These are phyloP conservation scores for Escovopsis weberi DNA, from an alignment of 2,329 filamentous ascomycete genomes.

Conservation along the genomic window DNA sequence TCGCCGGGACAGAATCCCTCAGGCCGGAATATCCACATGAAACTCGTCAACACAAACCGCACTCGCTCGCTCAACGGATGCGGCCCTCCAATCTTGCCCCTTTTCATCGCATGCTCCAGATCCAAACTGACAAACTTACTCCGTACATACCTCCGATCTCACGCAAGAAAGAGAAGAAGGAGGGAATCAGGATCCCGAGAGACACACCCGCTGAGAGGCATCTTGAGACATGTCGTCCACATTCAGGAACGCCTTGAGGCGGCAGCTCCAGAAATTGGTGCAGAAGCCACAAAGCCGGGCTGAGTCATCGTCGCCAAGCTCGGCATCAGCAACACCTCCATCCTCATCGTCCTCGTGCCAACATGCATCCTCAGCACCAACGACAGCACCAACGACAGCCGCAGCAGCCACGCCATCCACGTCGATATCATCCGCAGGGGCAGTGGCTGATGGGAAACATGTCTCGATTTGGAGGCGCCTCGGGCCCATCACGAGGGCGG, in stretches of 20 bases:
- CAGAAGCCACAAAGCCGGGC: constrained; percentile 1
- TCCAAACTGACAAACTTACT: too few species aligned
- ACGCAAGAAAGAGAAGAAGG: too few species aligned
- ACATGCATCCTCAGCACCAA: neutral
- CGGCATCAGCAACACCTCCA: neutral
- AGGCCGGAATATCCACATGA: too few species aligned
- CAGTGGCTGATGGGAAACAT: neutral
- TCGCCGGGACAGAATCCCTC: too few species aligned
- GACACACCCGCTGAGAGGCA: too few species aligned
- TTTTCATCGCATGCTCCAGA: too few species aligned
- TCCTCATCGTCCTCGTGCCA: neutral
- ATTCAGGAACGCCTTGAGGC: constrained; percentile 2
- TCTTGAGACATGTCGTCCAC: neutral
- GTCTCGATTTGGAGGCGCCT: constrained; percentile 37
- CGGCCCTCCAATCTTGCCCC: too few species aligned
- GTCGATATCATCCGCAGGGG: neutral
- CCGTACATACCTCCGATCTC: too few species aligned
- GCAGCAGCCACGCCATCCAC: neutral
- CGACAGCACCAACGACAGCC: neutral
- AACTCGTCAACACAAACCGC: too few species aligned
- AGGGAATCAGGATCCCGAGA: too few species aligned
- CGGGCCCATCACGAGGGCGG: constrained; percentile 38
- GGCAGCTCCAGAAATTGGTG: constrained; percentile 2
- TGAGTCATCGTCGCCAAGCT: constrained; percentile 2
- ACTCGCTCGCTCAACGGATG: too few species aligned